A percentile compares a stretch with the other conserved stretches of the same genome.
These are phyloP conservation scores for Urtica urens DNA, from an alignment of 306 rosid genomes.

Conservation along the genomic window DNA sequence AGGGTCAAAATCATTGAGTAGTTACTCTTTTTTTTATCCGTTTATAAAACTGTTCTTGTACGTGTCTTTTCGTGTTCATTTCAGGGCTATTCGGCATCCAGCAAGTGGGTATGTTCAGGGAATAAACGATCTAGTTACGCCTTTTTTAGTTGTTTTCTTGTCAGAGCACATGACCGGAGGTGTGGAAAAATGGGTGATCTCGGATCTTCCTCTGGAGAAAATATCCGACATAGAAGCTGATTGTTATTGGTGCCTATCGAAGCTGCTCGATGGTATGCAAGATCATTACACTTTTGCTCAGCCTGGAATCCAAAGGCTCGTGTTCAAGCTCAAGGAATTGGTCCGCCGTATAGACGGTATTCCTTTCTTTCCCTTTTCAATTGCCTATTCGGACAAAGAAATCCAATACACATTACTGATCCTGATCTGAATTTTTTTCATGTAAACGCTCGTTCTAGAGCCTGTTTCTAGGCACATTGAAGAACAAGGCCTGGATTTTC, in stretches of 20 bases:
- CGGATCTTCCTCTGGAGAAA: slow-evolving; percentile 55
- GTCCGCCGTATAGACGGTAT: slow-evolving; percentile 89
- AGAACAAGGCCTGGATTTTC: slow-evolving; percentile 87
- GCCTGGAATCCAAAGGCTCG: slow-evolving; percentile 97
- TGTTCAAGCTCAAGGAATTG: slow-evolving; percentile 83
- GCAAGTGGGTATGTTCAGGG: slow-evolving; percentile 99
- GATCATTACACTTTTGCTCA: slow-evolving; percentile 96
- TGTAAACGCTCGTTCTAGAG: slow-evolving; percentile 32
- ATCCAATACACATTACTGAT: no score
- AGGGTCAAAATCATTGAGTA: no score
- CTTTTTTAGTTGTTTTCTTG: slow-evolving; percentile 83
- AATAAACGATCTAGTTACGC: slow-evolving; percentile 92
- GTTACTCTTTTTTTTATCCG: no score
- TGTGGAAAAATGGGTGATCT: slow-evolving; percentile 62
- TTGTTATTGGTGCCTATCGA: slow-evolving; percentile 92
- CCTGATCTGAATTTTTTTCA: slow-evolving; percentile 5
- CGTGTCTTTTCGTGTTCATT: slow-evolving; percentile 22
- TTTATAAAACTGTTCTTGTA: no score
- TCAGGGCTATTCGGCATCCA: slow-evolving; percentile 98
- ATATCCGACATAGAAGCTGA: slow-evolving; percentile 72
- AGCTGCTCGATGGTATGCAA: slow-evolving; percentile 96
- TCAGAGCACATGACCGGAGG: slow-evolving; percentile 73
- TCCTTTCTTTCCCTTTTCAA: slow-evolving; percentile 10
- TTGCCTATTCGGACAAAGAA: background rate
- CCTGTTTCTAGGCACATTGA: slow-evolving; percentile 94